These are phyloP conservation scores for Colletotrichum tropicale DNA, from an alignment of 2,329 filamentous ascomycete species.

Conservation along the genomic window DNA sequence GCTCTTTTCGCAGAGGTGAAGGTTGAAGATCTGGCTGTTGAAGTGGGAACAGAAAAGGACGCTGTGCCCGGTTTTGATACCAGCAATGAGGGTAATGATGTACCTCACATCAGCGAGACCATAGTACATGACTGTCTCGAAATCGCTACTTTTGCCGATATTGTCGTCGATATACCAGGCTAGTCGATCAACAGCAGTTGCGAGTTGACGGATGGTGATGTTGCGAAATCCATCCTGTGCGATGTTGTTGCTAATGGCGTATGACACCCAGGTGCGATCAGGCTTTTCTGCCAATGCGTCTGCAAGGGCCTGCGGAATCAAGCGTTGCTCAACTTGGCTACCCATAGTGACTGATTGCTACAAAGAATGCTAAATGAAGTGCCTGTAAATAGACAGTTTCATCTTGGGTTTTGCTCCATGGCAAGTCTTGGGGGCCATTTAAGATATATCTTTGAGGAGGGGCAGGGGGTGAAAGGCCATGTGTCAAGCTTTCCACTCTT, in stretches of 20 bases:
- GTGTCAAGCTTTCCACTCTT: background rate
- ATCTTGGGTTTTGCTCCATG: background rate
- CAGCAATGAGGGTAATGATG: constrained; percentile 40
- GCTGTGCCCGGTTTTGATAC: constrained; percentile 47
- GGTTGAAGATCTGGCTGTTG: constrained; percentile 32
- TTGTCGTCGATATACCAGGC: constrained; percentile 34
- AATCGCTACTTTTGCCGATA: constrained; percentile 30
- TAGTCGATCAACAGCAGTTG: constrained; percentile 34
- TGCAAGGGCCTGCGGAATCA: background rate
- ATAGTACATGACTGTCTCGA: constrained; percentile 38
- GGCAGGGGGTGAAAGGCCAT: background rate
- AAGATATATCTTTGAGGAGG: background rate
- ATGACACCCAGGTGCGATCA: constrained; percentile 33
- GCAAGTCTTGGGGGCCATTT: background rate
- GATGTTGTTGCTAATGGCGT: constrained; percentile 37
- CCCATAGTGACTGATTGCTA: background rate
- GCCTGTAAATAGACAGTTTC: background rate
- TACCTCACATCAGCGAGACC: constrained; percentile 41
- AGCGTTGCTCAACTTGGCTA: background rate
- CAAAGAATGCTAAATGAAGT: background rate
- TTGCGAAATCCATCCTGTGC: constrained; percentile 30
- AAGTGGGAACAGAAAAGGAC: constrained; percentile 35
- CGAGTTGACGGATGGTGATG: constrained; percentile 28
- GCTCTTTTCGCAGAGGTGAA: constrained; percentile 28
- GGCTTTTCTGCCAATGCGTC: constrained; percentile 21